Evolutionary conservation across 164 flowering plant genomes (phyloP).

Genomic region (Houttuynia cordata): DNA sequence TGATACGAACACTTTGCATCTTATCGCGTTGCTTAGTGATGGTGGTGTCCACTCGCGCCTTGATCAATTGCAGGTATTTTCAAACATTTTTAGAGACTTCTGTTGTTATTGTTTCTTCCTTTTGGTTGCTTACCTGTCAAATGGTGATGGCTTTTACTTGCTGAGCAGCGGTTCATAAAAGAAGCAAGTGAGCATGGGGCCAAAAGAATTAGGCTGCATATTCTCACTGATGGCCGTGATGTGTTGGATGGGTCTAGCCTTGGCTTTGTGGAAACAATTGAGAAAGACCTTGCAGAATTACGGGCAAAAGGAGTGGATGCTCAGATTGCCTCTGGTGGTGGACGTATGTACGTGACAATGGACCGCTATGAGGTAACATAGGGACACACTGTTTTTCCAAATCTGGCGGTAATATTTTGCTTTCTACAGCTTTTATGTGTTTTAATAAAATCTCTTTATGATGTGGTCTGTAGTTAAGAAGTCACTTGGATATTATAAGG

Average conservation of each 20-base stretch:
- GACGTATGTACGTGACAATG: constrained; percentile 98
- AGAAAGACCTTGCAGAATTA: constrained; percentile 61
- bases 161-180: constrained; percentile 67
- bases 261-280: constrained; percentile 83
- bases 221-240: constrained; percentile 96
- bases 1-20: constrained; percentile 69
- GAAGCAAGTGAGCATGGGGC: constrained; percentile 80
- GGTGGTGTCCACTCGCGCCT: constrained; percentile 97
- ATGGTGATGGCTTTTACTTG: too few relatives aligned
- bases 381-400: too few relatives aligned
- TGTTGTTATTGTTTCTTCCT: neutral
- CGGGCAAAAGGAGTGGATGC: constrained; percentile 82
- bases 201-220: constrained; percentile 87
- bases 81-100: neutral
- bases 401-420: too few relatives aligned
- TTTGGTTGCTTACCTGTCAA: neutral
- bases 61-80: constrained; percentile 75
- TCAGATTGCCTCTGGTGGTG: constrained; percentile 94
- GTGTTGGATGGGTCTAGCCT: constrained; percentile 91
- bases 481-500: too few relatives aligned
- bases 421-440: too few relatives aligned
- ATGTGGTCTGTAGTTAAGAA: too few relatives aligned
- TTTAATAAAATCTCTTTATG: too few relatives aligned
- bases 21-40: constrained; percentile 89
- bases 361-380: constrained; percentile 87